Evolutionary conservation across 176 grass and related monocot genomes (phyloP).

Genomic region (Neostapfia colusana): DNA sequence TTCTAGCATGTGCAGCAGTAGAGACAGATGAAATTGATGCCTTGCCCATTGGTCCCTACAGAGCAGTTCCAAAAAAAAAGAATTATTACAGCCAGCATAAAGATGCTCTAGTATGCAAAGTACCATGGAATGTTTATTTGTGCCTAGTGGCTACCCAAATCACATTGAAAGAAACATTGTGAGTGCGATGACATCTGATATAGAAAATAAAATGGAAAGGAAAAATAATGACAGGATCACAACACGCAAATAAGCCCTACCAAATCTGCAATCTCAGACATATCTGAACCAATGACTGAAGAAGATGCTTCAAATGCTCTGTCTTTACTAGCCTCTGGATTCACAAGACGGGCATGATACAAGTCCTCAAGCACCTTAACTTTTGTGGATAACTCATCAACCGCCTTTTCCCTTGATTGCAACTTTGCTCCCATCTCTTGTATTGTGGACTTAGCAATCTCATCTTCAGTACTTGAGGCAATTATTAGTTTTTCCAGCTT

Average conservation of each 20-base stretch:
- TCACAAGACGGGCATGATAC: constrained; percentile 53
- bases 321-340: constrained; percentile 66
- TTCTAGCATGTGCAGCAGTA: constrained; percentile 74
- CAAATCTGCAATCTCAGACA: constrained; percentile 84
- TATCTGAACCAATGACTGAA: constrained; percentile 62
- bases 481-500: constrained; percentile 84
- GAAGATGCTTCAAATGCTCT: constrained; percentile 77
- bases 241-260: constrained; percentile 48
- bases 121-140: constrained; percentile 1
- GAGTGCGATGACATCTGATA: background rate
- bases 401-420: constrained; percentile 64
- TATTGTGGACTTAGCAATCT: constrained; percentile 72
- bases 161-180: constrained; percentile 19
- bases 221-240: constrained; percentile 18
- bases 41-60: constrained; percentile 72
- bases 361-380: constrained; percentile 75
- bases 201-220: constrained; percentile 15
- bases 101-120: constrained; percentile 17
- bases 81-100: constrained; percentile 11
- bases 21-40: constrained; percentile 55
- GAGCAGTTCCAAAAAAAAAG: constrained; percentile 15
- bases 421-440: constrained; percentile 83
- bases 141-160: constrained; percentile 22
- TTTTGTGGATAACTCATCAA: constrained; percentile 69
- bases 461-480: constrained; percentile 53